Evolutionary conservation across 1,284 basidiomycete species (phyloP).

Genomic region (Naganishia cerealis): DNA sequence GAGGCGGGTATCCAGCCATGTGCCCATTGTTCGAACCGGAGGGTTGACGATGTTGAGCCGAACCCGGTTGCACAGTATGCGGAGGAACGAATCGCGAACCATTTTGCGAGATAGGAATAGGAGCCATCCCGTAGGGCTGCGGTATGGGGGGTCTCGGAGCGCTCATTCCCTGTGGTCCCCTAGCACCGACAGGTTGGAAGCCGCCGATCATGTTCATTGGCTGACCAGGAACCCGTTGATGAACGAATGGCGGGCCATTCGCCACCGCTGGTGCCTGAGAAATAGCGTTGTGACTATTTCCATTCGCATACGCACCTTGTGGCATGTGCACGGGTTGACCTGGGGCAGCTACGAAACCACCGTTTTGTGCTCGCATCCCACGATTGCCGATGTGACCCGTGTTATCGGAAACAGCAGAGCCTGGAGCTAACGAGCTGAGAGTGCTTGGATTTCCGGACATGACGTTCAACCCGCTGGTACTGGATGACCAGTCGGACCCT

Average conservation of each 20-base stretch:
- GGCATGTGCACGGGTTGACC: neutral
- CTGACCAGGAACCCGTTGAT: slow-evolving; percentile 3
- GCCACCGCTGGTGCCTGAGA: neutral
- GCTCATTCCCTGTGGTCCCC: neutral
- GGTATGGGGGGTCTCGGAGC: neutral
- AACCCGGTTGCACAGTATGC: neutral
- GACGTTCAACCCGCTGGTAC: neutral
- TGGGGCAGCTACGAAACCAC: neutral
- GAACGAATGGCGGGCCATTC: neutral
- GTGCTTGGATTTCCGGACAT: neutral
- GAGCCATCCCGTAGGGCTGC: neutral
- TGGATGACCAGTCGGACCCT: slow-evolving; percentile 1
- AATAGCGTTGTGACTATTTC: neutral
- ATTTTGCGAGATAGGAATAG: neutral
- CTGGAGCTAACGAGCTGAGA: neutral
- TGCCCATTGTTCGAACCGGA: neutral
- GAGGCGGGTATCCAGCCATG: neutral
- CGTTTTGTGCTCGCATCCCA: neutral
- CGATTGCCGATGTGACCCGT: neutral
- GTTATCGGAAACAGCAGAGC: neutral
- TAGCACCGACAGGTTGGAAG: slow-evolving; percentile 1
- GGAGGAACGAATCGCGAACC: neutral
- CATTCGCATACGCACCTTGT: neutral
- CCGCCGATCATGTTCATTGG: neutral
- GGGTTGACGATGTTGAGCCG: neutral